Evolutionary conservation across 345 rosid species (phyloP).

Genomic region (Lepidium africanum): DNA sequence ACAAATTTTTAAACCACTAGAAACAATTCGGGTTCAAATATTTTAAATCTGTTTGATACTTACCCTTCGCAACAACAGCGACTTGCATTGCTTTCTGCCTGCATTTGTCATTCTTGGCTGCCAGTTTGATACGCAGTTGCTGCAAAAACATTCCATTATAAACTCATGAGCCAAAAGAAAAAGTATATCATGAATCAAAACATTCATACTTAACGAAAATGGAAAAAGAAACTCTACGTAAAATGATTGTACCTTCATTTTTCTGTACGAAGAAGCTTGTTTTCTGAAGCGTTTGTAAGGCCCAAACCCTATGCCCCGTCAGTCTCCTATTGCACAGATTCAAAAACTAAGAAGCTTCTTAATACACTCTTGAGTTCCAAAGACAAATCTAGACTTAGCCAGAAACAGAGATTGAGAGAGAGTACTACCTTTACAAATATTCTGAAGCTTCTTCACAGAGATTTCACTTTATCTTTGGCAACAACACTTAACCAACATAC

Average conservation of each 20-base stretch:
- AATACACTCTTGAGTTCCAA: neutral
- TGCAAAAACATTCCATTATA: constrained; percentile 10
- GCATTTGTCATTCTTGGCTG: constrained; percentile 29
- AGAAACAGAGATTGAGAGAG: neutral
- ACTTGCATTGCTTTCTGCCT: constrained; percentile 29
- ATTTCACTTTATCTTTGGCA: neutral
- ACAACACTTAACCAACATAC: neutral
- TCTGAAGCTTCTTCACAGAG: constrained; percentile 2
- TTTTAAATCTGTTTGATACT: neutral
- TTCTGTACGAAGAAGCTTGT: too few relatives aligned
- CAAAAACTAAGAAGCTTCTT: neutral
- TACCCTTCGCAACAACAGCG: constrained; percentile 32
- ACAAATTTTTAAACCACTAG: neutral
- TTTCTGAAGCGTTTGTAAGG: neutral
- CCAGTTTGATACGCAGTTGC: constrained; percentile 31
- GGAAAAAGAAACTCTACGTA: neutral
- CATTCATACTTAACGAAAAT: neutral
- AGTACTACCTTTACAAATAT: neutral
- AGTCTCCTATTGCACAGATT: neutral
- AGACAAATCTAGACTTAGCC: neutral
- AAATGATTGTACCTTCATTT: constrained; percentile 12
- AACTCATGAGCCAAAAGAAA: neutral
- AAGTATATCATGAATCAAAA: neutral
- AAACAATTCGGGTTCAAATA: neutral
- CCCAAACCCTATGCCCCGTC: neutral